Conservation (phyloP, 2,329 filamentous ascomycete species). For the Diaporthe nobilis region DNA sequence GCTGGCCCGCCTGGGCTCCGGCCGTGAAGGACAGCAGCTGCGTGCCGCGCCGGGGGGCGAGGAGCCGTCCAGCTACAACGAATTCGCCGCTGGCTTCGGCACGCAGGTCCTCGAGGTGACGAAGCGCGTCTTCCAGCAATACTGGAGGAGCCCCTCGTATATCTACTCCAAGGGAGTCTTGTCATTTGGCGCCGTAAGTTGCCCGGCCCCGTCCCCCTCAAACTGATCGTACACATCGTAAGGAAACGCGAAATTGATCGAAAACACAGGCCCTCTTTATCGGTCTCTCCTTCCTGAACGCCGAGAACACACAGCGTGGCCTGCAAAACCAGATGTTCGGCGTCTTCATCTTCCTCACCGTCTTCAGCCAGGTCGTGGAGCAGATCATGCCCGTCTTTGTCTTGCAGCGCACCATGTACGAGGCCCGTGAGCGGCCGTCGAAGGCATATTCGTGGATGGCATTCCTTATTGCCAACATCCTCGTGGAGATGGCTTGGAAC, state of each 20-base stretch:
- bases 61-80: no score
- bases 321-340: constrained; percentile 79
- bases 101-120: constrained; percentile 74
- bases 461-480: constrained; percentile 75
- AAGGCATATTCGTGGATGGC: constrained; percentile 79
- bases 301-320: constrained; percentile 72
- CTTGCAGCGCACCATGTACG: constrained; percentile 76
- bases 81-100: not conserved
- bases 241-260: not conserved
- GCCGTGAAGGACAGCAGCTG: no score
- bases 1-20: constrained; percentile 63
- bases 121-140: constrained; percentile 76
- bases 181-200: constrained; percentile 56
- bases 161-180: constrained; percentile 78
- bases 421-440: constrained; percentile 77
- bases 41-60: no score
- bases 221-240: no score
- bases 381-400: constrained; percentile 81
- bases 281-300: constrained; percentile 75
- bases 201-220: no score
- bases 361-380: constrained; percentile 75
- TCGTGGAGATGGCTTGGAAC: constrained; percentile 81
- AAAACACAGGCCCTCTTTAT: constrained; percentile 69
- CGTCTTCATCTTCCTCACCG: constrained; percentile 78
- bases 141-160: constrained; percentile 80